phyloP scores from a whole-genome alignment of 306 rosid species.

The Albizia julibrissin region DNA sequence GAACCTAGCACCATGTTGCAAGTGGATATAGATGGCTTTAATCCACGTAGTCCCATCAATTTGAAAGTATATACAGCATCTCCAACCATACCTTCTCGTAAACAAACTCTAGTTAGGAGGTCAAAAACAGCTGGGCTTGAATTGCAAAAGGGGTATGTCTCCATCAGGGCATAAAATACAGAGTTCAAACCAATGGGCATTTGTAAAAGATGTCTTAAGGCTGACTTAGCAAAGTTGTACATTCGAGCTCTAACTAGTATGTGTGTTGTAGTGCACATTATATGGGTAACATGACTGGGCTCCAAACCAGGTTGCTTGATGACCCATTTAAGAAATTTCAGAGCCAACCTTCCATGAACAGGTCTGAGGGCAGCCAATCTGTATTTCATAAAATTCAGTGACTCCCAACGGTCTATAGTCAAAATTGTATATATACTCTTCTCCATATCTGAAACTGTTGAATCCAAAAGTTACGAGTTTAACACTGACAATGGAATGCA shows the following conservation, averaged over 20 bases:
- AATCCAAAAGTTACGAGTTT: background rate
- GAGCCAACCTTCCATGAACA: constrained; percentile 70
- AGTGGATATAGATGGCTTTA: constrained; percentile 67
- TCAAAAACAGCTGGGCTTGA: constrained; percentile 84
- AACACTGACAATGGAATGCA: constrained; percentile 24
- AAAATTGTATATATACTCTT: constrained; percentile 73
- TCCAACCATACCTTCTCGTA: constrained; percentile 55
- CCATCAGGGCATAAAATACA: constrained; percentile 65
- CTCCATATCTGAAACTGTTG: constrained; percentile 52
- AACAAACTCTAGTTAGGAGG: constrained; percentile 67
- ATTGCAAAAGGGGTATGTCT: constrained; percentile 67
- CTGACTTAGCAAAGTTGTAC: constrained; percentile 62
- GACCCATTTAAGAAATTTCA: constrained; percentile 76
- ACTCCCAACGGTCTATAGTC: constrained; percentile 77
- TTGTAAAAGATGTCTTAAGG: constrained; percentile 50
- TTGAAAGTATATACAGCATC: constrained; percentile 59
- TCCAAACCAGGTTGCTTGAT: constrained; percentile 67
- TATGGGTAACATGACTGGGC: constrained; percentile 57
- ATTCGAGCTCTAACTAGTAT: constrained; percentile 78
- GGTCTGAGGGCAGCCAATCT: constrained; percentile 73
- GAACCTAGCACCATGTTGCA: constrained; percentile 78
- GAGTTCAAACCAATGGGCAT: constrained; percentile 48
- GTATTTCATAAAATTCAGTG: constrained; percentile 73
- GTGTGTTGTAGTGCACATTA: constrained; percentile 64
- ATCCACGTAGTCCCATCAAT: constrained; percentile 65